Evolutionary conservation across 2,329 filamentous ascomycete genomes (phyloP).

Genomic region (Cladosporium sphaerospermum): DNA sequence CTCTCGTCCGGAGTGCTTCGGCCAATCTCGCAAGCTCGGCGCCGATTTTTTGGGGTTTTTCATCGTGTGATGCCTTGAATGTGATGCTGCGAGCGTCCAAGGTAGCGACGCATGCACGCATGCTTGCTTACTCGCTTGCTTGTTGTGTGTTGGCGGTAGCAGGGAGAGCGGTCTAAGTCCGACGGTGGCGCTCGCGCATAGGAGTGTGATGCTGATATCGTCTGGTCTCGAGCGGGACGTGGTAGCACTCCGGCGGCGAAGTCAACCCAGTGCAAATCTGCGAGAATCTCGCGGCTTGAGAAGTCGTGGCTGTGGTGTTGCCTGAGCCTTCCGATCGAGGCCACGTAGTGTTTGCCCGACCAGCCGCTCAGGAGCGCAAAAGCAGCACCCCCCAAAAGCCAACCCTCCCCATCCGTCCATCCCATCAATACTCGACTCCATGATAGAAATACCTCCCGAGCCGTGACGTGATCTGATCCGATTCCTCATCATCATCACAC

Average conservation of each 20-base stretch:
- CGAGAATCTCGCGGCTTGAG: no score
- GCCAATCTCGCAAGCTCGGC: constrained; percentile 2
- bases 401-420: not conserved
- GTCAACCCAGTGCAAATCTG: no score
- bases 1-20: not conserved
- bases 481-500: constrained; percentile 2
- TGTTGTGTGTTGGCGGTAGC: not conserved
- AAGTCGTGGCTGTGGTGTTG: no score
- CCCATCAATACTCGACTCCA: constrained; percentile 1
- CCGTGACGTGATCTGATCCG: not conserved
- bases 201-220: not conserved
- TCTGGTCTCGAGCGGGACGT: not conserved
- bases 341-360: not conserved
- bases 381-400: not conserved
- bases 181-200: not conserved
- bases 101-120: not conserved
- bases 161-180: no score
- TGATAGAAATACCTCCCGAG: not conserved
- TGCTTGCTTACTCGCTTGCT: not conserved
- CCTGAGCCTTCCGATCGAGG: no score
- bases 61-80: not conserved
- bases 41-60: no score
- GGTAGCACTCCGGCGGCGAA: no score
- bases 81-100: not conserved
- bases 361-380: not conserved